Percentiles rank a stretch among this genome's conserved stretches.
Conservation (phyloP, 75 land plant species). For the Adiantum capillusveneris region DNA sequence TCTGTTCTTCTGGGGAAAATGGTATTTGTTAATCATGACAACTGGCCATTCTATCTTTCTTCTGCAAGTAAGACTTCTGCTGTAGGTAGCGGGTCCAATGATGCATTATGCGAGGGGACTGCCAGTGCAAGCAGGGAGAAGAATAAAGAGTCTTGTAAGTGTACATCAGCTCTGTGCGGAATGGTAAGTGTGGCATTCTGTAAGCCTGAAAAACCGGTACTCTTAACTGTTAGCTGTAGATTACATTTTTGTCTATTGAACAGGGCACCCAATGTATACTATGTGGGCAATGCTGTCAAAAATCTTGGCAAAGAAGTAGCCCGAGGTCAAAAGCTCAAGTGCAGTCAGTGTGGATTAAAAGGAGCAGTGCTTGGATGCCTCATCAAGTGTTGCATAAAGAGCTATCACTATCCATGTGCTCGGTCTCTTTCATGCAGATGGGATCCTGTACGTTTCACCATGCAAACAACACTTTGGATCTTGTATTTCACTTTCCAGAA, state of each 20-base stretch:
- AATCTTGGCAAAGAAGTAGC: constrained; percentile 59
- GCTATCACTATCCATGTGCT: constrained; percentile 82
- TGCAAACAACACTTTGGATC: too few relatives aligned
- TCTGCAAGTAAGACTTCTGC: too few relatives aligned
- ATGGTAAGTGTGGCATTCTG: constrained; percentile 66
- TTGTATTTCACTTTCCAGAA: too few relatives aligned
- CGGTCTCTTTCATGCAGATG: constrained; percentile 44
- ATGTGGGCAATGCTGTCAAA: constrained; percentile 35
- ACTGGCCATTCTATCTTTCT: too few relatives aligned
- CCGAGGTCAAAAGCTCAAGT: constrained; percentile 62
- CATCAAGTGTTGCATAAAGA: constrained; percentile 44
- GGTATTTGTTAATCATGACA: too few relatives aligned
- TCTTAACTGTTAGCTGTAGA: too few relatives aligned
- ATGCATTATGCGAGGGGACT: constrained; percentile 48
- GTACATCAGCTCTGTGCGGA: constrained; percentile 68
- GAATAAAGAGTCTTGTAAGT: constrained; percentile 30
- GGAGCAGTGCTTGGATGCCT: constrained; percentile 92
- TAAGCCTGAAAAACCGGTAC: too few relatives aligned
- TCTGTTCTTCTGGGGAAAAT: too few relatives aligned
- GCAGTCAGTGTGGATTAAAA: constrained; percentile 57
- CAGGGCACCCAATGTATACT: constrained; percentile 84
- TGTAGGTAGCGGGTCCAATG: constrained; percentile 59
- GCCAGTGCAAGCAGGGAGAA: constrained; percentile 17
- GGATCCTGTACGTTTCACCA: constrained; percentile 44
- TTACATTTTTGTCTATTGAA: background rate